phyloP scores from a whole-genome alignment of 495 filamentous ascomycete genomes.

The Apodospora peruviana region DNA sequence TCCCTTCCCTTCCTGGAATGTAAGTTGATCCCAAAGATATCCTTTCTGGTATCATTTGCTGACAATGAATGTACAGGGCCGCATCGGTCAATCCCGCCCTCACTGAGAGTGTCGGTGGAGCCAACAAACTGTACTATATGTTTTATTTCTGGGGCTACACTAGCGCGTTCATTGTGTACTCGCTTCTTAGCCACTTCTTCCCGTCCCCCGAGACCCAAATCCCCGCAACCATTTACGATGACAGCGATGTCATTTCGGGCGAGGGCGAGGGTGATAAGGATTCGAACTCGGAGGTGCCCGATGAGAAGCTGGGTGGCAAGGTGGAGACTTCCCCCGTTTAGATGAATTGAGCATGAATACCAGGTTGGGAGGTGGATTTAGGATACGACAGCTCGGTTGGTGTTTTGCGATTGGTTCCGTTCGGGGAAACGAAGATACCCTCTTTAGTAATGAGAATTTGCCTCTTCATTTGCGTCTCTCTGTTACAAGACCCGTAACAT shows the following conservation, averaged over 20 bases:
- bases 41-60: background rate
- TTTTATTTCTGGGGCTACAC: slow-evolving; percentile 37
- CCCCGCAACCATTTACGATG: slow-evolving; percentile 17
- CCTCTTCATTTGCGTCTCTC: too few relatives aligned
- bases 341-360: too few relatives aligned
- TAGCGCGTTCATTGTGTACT: slow-evolving; percentile 30
- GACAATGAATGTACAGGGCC: slow-evolving; percentile 12
- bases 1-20: slow-evolving; percentile 36
- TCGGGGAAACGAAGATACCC: too few relatives aligned
- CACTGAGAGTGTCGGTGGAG: slow-evolving; percentile 15
- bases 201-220: slow-evolving; percentile 30
- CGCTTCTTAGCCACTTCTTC: slow-evolving; percentile 27
- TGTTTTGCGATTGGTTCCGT: too few relatives aligned
- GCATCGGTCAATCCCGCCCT: slow-evolving; percentile 19
- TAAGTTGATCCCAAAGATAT: slow-evolving; percentile 13
- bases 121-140: slow-evolving; percentile 31
- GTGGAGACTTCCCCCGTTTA: slow-evolving; percentile 12
- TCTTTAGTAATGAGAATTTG: too few relatives aligned
- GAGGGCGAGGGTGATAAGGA: slow-evolving; percentile 9
- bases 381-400: too few relatives aligned
- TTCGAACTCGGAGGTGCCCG: slow-evolving; percentile 13
- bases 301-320: slow-evolving; percentile 15
- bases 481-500: too few relatives aligned
- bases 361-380: too few relatives aligned
- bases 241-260: slow-evolving; percentile 17